Evolutionary conservation across 257 asterid genomes (phyloP), one percentile per base, ranked within the genome.

Genomic region (Solanum stenotomum): DNA sequence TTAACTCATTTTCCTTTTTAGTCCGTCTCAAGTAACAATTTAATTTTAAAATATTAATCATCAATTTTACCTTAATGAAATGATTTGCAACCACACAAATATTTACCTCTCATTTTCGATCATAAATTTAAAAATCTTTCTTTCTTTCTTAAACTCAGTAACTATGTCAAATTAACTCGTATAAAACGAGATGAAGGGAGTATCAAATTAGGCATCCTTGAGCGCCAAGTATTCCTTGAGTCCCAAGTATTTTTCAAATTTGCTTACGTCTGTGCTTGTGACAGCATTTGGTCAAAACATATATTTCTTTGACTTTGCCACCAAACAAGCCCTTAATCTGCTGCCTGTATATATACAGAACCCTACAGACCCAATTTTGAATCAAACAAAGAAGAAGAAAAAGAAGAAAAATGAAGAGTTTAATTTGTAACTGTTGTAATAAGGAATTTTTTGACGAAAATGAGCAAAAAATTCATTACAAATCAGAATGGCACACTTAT

Each of bases 401-500:
- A 5, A 34, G 6, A 23, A 79, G 31, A 29, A 59, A 86, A 49
- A 94, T 95, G 97, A 91, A 91, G 59, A 93, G 90, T 72, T 88
- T 93, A 76, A 93, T 94, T 35, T 96, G 98, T 93, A 94, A 96
- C 90, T 92, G 98, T 25, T 96, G 99, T 92, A 96, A 96, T 92
- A 91, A 83, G 88, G 96, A 92, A 75, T 93, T 96, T 49, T 68
- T 44, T 4, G 96, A 93, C 72, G 96, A 95, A 72, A 87, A 86
- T 76, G 95, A 96, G 10, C 98, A 93, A 68, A 96, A 95, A 92
- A 92, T 91, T 88, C 99, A 96, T 91, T 95, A 94, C 95, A 96
- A 91, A 91, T 94, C 99, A 78, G 98, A 95, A 90, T 96, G 99
- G 99, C 99, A 96, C 89, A 95, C 98, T 34, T 96, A 94, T 94